Base-by-base conservation (phyloP, 2,329 filamentous ascomycete genomes). In the Trichoderma koningiopsis region DNA sequence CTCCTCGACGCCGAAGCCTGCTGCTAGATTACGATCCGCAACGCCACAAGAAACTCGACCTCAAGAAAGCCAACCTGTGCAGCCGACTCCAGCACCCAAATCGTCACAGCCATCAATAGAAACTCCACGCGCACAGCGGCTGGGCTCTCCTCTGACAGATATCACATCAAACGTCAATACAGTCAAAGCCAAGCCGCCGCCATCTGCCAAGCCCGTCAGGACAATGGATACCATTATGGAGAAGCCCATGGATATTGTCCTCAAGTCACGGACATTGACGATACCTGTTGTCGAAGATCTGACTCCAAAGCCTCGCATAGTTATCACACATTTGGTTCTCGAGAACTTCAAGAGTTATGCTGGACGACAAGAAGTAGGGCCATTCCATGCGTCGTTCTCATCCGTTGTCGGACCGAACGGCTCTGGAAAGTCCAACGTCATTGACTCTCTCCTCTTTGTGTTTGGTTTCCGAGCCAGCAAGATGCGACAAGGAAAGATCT, bases 321-420 rank as follows among this genome's bases (percentile, higher is more conserved):
- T 98, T 66, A 95, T 99, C 73, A 96, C 93, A 22, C 93, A 97
- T 77, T 85, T 99, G 60, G 90, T 97, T 70, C 86, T 99, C 74
- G 96, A 89, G 73, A 99, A 99, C 81, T 99, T 99, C 88, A 99
- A 99, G 83, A 98, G 95, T 83, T 99, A 99, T 79, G 96, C 96
- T 19, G 96, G 96, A 4, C 86, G 92, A 71, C 96, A 99, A 79
- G 91, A 97, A 81, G 96, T 99, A 70, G 96, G 96, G 0, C 96
- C 96, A 0, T 99, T 99, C 79, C 96, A 99, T 79, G 88, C 93
- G 1, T 99, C 96, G 0, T 99, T 99, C 81, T 97, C 96, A 1
- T 97, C 96, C 0, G 96, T 99, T 2, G 96, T 99, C 11, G 96
- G 96, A 0, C 96, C 96, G 61, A 99, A 99, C 78, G 96, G 96